Evolutionary conservation across 116 monocot species (phyloP).

Genomic region (Posidonia oceanica): DNA sequence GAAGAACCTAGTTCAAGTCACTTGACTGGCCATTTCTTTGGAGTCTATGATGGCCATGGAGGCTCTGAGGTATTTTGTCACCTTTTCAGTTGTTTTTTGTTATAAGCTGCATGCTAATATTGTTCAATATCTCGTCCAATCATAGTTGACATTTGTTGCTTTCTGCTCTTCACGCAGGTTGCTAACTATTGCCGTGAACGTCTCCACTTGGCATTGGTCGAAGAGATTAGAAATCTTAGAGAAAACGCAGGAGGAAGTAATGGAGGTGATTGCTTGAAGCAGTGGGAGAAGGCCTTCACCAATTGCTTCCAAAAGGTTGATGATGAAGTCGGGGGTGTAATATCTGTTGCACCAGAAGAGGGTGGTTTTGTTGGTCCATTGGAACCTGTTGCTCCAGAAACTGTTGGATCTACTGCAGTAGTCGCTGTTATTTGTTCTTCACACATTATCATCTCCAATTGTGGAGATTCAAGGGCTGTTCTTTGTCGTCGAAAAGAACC

Average conservation of each 20-base stretch:
- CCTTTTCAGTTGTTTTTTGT: background rate
- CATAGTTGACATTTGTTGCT: background rate
- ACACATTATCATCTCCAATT: slow-evolving; percentile 67
- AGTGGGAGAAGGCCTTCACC: slow-evolving; percentile 22
- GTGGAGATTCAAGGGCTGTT: slow-evolving; percentile 84
- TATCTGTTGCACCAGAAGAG: background rate
- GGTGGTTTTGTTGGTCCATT: background rate
- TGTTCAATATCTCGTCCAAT: background rate
- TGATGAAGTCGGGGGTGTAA: slow-evolving; percentile 21
- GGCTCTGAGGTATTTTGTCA: slow-evolving; percentile 55
- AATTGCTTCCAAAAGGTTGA: slow-evolving; percentile 30
- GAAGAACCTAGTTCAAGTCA: slow-evolving; percentile 23
- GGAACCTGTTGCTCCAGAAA: slow-evolving; percentile 72
- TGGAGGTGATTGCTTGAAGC: slow-evolving; percentile 11
- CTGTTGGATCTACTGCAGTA: slow-evolving; percentile 75
- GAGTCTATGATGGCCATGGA: slow-evolving; percentile 97
- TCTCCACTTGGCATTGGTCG: slow-evolving; percentile 18
- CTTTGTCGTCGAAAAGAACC: slow-evolving; percentile 74
- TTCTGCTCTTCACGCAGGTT: slow-evolving; percentile 34
- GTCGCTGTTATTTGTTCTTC: slow-evolving; percentile 66
- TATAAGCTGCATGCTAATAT: background rate
- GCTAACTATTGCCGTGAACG: slow-evolving; percentile 47
- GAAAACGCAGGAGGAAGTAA: background rate
- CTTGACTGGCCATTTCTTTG: slow-evolving; percentile 77
- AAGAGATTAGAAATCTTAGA: slow-evolving; percentile 21